Conservation (phyloP, 2,329 filamentous ascomycete species). For the Colletotrichum filicis region DNA sequence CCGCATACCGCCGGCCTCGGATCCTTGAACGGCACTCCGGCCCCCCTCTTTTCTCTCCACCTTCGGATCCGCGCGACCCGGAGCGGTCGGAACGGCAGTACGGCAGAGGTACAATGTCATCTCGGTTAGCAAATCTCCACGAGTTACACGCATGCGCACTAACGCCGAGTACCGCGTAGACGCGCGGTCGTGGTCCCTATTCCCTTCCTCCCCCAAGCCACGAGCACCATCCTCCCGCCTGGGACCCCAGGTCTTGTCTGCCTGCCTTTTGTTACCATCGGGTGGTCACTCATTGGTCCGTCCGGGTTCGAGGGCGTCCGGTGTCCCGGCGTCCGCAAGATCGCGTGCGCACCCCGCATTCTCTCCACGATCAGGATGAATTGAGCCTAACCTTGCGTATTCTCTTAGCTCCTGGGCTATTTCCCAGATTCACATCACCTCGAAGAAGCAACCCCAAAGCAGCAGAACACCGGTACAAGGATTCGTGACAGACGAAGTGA, state of each 20-base stretch:
- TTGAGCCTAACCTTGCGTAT: not conserved
- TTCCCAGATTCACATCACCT: not conserved
- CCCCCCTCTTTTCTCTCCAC: not conserved
- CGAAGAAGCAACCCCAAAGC: not conserved
- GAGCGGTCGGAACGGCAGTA: not conserved
- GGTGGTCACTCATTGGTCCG: constrained; percentile 8
- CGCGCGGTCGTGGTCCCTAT: not conserved
- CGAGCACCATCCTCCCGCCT: not conserved
- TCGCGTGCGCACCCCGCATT: constrained; percentile 27
- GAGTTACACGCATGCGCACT: not conserved
- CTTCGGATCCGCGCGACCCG: not conserved
- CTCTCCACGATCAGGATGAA: not conserved
- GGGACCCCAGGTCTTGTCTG: not conserved
- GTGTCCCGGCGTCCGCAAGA: not conserved
- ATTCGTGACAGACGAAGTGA: not conserved
- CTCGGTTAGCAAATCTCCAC: constrained; percentile 19
- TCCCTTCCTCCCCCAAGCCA: not conserved
- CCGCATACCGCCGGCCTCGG: not conserved
- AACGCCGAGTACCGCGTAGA: constrained; percentile 6
- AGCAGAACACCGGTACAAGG: not conserved
- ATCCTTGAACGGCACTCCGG: not conserved
- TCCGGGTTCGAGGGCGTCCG: not conserved
- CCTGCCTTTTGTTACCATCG: constrained; percentile 6
- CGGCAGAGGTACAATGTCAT: not conserved
- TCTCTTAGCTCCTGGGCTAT: not conserved